phyloP scores from a whole-genome alignment of 2,329 filamentous ascomycete genomes.

The Penicillium vulpinum region DNA sequence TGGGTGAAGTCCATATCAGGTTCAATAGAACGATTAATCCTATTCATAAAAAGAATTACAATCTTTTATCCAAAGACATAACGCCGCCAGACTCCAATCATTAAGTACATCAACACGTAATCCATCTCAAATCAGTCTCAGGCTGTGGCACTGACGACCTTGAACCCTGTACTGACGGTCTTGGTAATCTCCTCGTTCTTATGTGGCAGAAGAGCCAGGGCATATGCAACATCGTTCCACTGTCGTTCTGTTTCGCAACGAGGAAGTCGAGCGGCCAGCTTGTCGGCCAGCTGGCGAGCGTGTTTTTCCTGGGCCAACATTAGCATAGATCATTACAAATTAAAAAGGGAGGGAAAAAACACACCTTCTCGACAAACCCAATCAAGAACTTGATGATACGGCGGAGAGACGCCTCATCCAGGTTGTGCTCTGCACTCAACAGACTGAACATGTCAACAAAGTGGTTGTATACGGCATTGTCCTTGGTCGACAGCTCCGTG shows the following conservation, averaged over 20 bases:
- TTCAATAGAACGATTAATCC: slow-evolving; percentile 2
- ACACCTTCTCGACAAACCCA: slow-evolving; percentile 95
- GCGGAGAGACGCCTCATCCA: slow-evolving; percentile 83
- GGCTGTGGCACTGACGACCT: slow-evolving; percentile 64
- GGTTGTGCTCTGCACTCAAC: slow-evolving; percentile 73
- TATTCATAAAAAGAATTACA: slow-evolving; percentile 8
- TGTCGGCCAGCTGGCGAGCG: slow-evolving; percentile 88
- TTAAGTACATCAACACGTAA: slow-evolving; percentile 16
- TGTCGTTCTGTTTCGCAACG: slow-evolving; percentile 90
- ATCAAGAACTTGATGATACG: slow-evolving; percentile 89
- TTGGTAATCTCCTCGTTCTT: slow-evolving; percentile 51
- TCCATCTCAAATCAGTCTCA: slow-evolving; percentile 50
- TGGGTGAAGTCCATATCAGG: neutral
- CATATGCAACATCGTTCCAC: slow-evolving; percentile 97
- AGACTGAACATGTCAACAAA: slow-evolving; percentile 99
- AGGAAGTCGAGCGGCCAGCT: slow-evolving; percentile 80
- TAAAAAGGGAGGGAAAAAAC: slow-evolving; percentile 19
- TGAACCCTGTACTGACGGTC: slow-evolving; percentile 49
- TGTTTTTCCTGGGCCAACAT: slow-evolving; percentile 75
- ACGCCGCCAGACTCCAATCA: slow-evolving; percentile 13
- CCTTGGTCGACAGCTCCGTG: slow-evolving; percentile 93
- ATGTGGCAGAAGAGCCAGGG: slow-evolving; percentile 82
- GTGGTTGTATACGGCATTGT: slow-evolving; percentile 98
- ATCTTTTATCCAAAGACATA: neutral
- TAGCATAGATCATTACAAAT: neutral